A percentile compares a stretch with the other conserved stretches of the same genome.
These are phyloP conservation scores for Pharus latifolius DNA, from an alignment of 176 grass and related monocot genomes.

Conservation along the genomic window DNA sequence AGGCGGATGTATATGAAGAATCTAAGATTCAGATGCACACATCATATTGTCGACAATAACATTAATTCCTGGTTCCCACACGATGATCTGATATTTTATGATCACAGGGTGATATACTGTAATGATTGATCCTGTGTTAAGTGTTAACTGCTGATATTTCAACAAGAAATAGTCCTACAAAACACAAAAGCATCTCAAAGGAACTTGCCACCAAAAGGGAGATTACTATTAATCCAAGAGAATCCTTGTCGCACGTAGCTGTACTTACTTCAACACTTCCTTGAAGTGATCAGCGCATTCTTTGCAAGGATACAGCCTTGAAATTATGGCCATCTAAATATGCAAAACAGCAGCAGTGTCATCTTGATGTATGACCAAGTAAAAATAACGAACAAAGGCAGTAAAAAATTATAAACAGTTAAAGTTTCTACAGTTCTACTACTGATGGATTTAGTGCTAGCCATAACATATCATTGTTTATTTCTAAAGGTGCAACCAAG, in stretches of 20 bases:
- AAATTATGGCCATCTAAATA: constrained; percentile 79
- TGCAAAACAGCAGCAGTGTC: constrained; percentile 9
- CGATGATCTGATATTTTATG: not conserved
- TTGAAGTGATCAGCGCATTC: constrained; percentile 94
- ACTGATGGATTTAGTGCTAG: not conserved
- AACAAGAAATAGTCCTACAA: not conserved
- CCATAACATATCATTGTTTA: not conserved
- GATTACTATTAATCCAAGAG: not conserved
- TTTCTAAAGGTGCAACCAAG: not conserved
- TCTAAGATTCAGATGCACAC: not conserved
- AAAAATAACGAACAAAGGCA: not conserved
- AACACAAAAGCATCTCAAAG: not conserved
- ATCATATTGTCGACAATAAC: not conserved
- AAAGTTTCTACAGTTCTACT: not conserved
- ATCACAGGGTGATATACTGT: not conserved
- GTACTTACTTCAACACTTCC: constrained; percentile 90
- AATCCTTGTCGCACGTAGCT: not conserved
- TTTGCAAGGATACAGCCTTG: constrained; percentile 91
- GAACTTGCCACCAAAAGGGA: constrained; percentile 4
- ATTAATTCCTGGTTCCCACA: not conserved
- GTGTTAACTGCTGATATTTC: not conserved
- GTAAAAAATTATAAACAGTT: not conserved
- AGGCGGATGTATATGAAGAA: not conserved
- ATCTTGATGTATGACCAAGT: not conserved
- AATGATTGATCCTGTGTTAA: not conserved